Conservation (phyloP, 495 filamentous ascomycete species). For the Usnea hakonensis region DNA sequence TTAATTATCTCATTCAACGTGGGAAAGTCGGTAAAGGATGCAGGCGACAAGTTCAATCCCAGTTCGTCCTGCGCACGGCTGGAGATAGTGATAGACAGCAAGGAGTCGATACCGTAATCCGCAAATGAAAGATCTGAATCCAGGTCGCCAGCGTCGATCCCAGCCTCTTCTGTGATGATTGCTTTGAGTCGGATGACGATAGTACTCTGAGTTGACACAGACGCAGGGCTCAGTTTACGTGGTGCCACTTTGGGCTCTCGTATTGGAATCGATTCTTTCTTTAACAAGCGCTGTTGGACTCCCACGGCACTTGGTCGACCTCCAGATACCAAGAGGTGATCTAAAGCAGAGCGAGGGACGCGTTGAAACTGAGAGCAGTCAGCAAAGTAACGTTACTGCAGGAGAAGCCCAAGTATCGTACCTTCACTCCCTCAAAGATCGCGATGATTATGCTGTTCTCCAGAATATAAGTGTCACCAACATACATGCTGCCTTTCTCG, state of each 20-base stretch:
- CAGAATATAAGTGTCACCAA: constrained; percentile 21
- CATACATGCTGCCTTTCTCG: constrained; percentile 12
- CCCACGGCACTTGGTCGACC: too few species aligned
- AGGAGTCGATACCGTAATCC: constrained; percentile 44
- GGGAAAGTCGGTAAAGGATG: constrained; percentile 37
- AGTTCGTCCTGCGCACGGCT: constrained; percentile 33
- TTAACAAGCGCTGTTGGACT: too few species aligned
- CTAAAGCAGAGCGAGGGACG: constrained; percentile 13
- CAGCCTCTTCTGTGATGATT: neutral
- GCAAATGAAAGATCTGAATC: constrained; percentile 8
- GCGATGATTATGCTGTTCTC: constrained; percentile 9
- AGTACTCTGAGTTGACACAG: neutral
- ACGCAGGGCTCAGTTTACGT: neutral
- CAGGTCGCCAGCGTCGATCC: constrained; percentile 17
- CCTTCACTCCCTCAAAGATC: constrained; percentile 3
- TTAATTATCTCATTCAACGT: constrained; percentile 33
- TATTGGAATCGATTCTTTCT: neutral
- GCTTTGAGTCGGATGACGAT: neutral
- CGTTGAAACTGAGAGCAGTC: constrained; percentile 15
- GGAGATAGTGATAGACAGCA: constrained; percentile 39
- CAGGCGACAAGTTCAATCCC: constrained; percentile 26
- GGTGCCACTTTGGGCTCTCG: neutral
- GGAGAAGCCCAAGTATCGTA: neutral
- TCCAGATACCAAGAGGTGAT: neutral
- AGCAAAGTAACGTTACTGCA: neutral